phyloP scores from a whole-genome alignment of 352 stramenopile genomes.

The Phytophthora meadii region DNA sequence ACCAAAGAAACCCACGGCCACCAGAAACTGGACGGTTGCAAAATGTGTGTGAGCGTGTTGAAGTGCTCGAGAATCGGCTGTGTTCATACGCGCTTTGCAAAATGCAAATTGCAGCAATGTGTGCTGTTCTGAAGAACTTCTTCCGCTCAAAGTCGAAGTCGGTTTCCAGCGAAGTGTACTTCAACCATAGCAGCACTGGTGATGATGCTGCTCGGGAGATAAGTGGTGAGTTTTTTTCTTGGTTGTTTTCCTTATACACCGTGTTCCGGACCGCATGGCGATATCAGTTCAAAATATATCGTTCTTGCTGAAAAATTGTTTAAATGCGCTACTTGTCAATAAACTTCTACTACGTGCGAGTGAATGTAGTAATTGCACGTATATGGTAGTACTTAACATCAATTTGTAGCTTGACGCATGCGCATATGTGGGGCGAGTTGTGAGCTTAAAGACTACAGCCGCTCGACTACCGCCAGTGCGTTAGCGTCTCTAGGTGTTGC shows the following conservation, averaged over 20 bases:
- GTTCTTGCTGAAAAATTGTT: too few relatives aligned
- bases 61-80: constrained; percentile 1
- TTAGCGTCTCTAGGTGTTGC: constrained; percentile 61
- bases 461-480: constrained; percentile 41
- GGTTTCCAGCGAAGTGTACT: too few relatives aligned
- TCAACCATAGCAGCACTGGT: too few relatives aligned
- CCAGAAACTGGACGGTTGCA: neutral
- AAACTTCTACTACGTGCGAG: neutral
- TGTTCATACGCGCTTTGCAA: neutral
- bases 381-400: constrained; percentile 6
- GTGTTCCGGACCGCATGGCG: too few relatives aligned
- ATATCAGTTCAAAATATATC: too few relatives aligned
- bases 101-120: neutral
- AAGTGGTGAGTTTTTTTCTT: too few relatives aligned
- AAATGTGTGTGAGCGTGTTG: neutral
- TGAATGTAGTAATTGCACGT: neutral
- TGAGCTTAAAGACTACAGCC: neutral
- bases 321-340: neutral
- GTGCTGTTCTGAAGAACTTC: too few relatives aligned
- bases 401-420: neutral
- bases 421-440: too few relatives aligned
- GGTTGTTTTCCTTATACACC: too few relatives aligned
- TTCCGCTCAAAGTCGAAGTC: too few relatives aligned
- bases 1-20: neutral
- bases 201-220: too few relatives aligned